Percentiles rank a stretch among this genome's conserved stretches.
Evolutionary conservation across 805 yeast species (phyloP).

Genomic region (Pichia thaimueangensis): DNA sequence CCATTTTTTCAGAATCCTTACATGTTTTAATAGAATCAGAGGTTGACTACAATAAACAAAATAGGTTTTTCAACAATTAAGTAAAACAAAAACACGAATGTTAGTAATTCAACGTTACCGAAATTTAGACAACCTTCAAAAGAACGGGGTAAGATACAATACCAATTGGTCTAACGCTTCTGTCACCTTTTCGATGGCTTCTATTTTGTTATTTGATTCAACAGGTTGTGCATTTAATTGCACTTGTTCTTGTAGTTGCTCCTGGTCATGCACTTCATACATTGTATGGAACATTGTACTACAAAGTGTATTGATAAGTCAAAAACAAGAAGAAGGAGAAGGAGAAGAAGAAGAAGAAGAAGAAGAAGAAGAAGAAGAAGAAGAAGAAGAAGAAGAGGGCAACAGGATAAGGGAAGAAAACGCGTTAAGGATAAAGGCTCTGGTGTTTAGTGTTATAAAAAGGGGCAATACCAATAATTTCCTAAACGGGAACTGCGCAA

Average conservation of each 20-base stretch:
- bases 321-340: not conserved
- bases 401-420: not conserved
- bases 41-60: too few species aligned
- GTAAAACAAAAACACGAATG: too few species aligned
- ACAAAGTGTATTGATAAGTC: too few species aligned
- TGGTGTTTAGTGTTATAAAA: not conserved
- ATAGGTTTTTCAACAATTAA: too few species aligned
- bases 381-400: not conserved
- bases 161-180: slow-evolving; percentile 4
- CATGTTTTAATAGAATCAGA: too few species aligned
- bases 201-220: not conserved
- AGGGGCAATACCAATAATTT: not conserved
- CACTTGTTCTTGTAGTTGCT: too few species aligned
- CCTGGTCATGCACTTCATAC: not conserved
- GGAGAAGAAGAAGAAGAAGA: not conserved
- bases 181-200: slow-evolving; percentile 2
- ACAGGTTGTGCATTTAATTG: not conserved
- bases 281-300: too few species aligned
- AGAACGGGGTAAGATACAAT: too few species aligned
- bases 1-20: too few species aligned
- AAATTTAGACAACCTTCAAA: too few species aligned
- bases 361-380: not conserved
- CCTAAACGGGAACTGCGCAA: not conserved
- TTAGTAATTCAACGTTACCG: too few species aligned
- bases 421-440: not conserved